Evolutionary conservation across 2,329 filamentous ascomycete genomes (phyloP), one percentile per base, ranked within the genome.

Genomic region (Sphaerulina musiva): DNA sequence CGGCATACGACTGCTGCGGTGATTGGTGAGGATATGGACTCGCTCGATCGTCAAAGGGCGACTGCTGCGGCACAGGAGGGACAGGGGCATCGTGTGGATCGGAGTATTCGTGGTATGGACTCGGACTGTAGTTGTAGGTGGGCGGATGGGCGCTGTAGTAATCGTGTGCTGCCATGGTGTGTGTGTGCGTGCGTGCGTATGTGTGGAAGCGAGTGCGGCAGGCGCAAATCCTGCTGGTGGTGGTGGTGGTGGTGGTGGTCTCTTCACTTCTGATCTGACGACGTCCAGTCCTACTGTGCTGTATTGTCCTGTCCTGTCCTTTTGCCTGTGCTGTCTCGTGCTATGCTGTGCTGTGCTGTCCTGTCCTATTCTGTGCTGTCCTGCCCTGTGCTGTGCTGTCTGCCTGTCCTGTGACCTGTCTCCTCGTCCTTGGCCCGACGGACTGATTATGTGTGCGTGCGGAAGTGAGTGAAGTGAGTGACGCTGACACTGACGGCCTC

Each of bases 1-100:
- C 78, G 62, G 82, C 77, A 65, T 86, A 84, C 55, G 76, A 72
- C 17, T 62, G 57, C 42, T 61, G 56, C 9, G 63, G 60, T n/a
- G 58, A 42, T 14, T 53, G 62, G 31, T 59, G 56, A n/a, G 55
- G 47, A 36, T 63, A 64, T 36, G 61, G 57, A 26, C 63, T 56
- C 44, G 65, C 58, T 40, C 69, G 65, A 23, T 72, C 70, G 57
- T 69, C 65, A 54, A 65, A 66, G 17, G 67, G 68, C 44, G 66
- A 63, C 17, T 53, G 53, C 17, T 61, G 54, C 45, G 51, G 58
- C 12, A 60, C 50, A 55, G 64, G 56, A 46, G 68, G 60, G 58
- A 73, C 64, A 36, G 72, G 68, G 45, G 68, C 66, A 56, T 77
- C 72, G 62, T 69, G 68, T 60, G 78, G 72, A 48, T 71, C 68